Evolutionary conservation across 2,329 filamentous ascomycete genomes (phyloP).

Genomic region (Alternaria angustiovoidea): DNA sequence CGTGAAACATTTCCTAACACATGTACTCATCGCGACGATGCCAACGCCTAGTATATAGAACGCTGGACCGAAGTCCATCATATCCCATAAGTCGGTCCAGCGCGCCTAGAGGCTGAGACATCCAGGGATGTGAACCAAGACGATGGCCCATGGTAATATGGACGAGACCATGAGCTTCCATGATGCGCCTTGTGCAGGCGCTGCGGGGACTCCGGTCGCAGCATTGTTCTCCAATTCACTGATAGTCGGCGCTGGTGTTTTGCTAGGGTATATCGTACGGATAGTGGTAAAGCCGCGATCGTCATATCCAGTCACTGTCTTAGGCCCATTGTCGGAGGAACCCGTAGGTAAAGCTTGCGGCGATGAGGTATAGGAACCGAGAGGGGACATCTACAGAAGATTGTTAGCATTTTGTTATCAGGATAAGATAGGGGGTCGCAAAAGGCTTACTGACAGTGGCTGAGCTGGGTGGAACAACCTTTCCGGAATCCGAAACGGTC

Average conservation of each 20-base stretch:
- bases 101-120: conserved; percentile 11
- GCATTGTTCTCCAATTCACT: conserved; percentile 21
- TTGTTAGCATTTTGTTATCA: conserved; percentile 23
- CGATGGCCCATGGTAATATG: conserved; percentile 12
- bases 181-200: conserved; percentile 8
- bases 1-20: conserved; percentile 3
- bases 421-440: conserved; percentile 17
- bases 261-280: conserved; percentile 41
- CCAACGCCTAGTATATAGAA: conserved; percentile 9
- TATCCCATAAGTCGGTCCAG: conserved; percentile 5
- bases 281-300: conserved; percentile 61
- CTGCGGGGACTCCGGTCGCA: conserved; percentile 12
- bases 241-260: conserved; percentile 14
- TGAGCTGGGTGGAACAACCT: conserved; percentile 77
- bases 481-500: conserved; percentile 79
- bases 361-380: conserved; percentile 61
- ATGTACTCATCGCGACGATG: conserved; percentile 10
- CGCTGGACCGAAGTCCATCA: conserved; percentile 9
- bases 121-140: conserved; percentile 10
- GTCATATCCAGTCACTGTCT: conserved; percentile 56
- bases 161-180: conserved; percentile 7
- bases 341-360: conserved; percentile 51
- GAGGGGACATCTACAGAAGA: conserved; percentile 58
- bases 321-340: conserved; percentile 39
- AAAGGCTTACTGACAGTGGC: conserved; percentile 70